Evolutionary conservation across 2,329 filamentous ascomycete species (phyloP), one percentile per base, ranked within the genome.

Genomic region (Penicillium vulpinum): DNA sequence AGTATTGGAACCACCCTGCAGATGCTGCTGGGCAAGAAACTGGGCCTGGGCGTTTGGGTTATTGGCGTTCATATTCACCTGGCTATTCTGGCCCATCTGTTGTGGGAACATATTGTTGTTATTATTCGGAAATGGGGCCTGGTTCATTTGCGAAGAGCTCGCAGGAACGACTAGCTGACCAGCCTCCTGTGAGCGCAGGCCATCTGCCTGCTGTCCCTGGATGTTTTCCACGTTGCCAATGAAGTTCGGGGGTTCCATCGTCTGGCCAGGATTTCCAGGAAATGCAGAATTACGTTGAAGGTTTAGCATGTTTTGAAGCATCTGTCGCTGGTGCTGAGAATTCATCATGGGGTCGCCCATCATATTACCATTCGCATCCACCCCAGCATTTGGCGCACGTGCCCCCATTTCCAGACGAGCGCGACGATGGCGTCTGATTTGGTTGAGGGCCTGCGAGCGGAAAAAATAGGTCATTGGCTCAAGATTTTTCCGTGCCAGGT

Each of bases 161-260:
- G 84, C 85, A 10, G 85, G 85, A 4, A 88, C 85, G n/a, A 87
- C 85, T 40, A 83, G 75, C 60, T 85, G 83, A 9, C 85, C 85
- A 47, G 81, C 81, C 69, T 86, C 82, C 64, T 85, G 83, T 16
- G 81, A 81, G 51, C 84, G 82, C 62, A 86, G 71, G n/a, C 83
- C 84, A 61, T 85, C 84, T 39, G 81, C 81, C 70, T 87, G 85
- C 63, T 86, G 84, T 28, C 81, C 82, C 55, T 84, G 77, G 38
- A 86, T 80, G 41, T 84, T 81, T 54, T 82, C 81, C 61, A 86
- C 71, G 55, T 75, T 79, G 28, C 74, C 75, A 31, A 78, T 70
- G 57, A 78, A 76, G 5, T 62, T 64, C 5, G 61, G 52, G 9
- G 61, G 68, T 22, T 73, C 73, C 35, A 75, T 58, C 7, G 60